Percentiles rank a stretch among this genome's conserved stretches.
Evolutionary conservation across 768 basidiomycete species (phyloP).

Genomic region (Rhodotorula paludigena): DNA sequence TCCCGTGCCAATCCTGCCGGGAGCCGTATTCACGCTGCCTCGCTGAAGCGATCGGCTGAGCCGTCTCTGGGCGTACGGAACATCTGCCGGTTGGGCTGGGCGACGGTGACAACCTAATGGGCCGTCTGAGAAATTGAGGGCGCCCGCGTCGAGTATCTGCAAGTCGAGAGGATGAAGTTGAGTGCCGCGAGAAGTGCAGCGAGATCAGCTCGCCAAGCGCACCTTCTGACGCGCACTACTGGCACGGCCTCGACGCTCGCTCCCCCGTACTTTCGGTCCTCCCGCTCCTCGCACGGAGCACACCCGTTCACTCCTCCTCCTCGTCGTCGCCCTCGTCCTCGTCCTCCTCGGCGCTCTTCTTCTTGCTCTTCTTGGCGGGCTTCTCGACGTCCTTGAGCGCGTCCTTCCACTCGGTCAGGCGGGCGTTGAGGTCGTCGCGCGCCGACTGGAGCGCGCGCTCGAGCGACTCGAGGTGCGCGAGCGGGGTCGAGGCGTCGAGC

Average conservation of each 20-base stretch:
- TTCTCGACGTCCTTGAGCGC: slow-evolving; percentile 20
- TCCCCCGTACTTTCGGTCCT: too few species aligned
- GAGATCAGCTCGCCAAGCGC: not conserved
- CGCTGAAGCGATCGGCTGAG: too few species aligned
- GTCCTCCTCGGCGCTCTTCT: not conserved
- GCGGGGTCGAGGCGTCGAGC: slow-evolving; percentile 8
- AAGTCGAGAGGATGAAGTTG: too few species aligned
- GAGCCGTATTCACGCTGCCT: too few species aligned
- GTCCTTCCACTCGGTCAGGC: slow-evolving; percentile 31
- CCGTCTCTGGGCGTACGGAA: too few species aligned
- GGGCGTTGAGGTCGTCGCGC: slow-evolving; percentile 12
- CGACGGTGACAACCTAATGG: too few species aligned
- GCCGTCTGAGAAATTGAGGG: too few species aligned
- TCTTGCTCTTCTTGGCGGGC: slow-evolving; percentile 9
- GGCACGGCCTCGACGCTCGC: not conserved
- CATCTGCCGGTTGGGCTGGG: too few species aligned
- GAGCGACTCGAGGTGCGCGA: slow-evolving; percentile 27
- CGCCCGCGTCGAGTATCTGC: too few species aligned
- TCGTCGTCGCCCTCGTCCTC: slow-evolving; percentile 17
- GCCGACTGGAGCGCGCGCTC: slow-evolving; percentile 21
- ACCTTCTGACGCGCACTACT: not conserved
- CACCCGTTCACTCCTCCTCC: not conserved
- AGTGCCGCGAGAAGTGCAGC: too few species aligned
- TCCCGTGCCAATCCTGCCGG: too few species aligned
- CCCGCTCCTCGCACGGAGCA: not conserved